A percentile compares a stretch with the other conserved stretches of the same genome.
phyloP scores from a whole-genome alignment of 192 early-diverging fungal species.

The Diversispora eburnea region DNA sequence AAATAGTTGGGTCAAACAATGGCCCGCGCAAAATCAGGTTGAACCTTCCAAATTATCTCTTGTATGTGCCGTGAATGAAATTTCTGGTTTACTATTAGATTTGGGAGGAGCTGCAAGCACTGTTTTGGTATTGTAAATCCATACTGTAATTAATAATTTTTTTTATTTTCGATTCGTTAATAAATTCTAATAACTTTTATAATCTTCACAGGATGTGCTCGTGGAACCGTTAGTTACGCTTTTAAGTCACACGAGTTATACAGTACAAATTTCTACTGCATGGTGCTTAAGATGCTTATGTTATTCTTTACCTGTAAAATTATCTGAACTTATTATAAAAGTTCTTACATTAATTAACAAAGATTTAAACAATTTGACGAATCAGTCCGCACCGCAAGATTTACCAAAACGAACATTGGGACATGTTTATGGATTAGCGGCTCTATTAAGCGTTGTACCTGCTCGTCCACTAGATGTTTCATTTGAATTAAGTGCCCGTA shows the following conservation, averaged over 20 bases:
- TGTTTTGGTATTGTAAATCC: slow-evolving; percentile 42
- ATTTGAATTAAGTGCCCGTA: slow-evolving; percentile 73
- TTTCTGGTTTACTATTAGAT: slow-evolving; percentile 68
- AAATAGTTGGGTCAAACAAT: slow-evolving; percentile 57
- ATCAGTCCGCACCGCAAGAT: slow-evolving; percentile 42
- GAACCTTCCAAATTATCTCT: slow-evolving; percentile 58
- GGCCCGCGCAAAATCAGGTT: slow-evolving; percentile 47
- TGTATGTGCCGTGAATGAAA: slow-evolving; percentile 69
- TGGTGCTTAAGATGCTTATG: slow-evolving; percentile 70
- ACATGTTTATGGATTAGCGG: slow-evolving; percentile 62
- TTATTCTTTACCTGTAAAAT: slow-evolving; percentile 58
- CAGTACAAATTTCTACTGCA: slow-evolving; percentile 71
- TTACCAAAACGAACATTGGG: slow-evolving; percentile 54
- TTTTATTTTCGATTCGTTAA: no score
- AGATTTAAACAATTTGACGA: slow-evolving; percentile 55
- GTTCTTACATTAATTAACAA: slow-evolving; percentile 72
- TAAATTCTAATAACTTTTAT: no score
- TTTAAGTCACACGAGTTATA: slow-evolving; percentile 61
- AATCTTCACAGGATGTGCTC: slow-evolving; percentile 48
- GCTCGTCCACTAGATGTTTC: slow-evolving; percentile 63
- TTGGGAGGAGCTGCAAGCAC: slow-evolving; percentile 68
- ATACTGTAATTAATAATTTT: no score
- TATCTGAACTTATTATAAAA: slow-evolving; percentile 60
- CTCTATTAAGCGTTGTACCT: slow-evolving; percentile 67
- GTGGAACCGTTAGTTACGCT: slow-evolving; percentile 67